phyloP scores from a whole-genome alignment of 257 asterid genomes.

The Petunia secreta region DNA sequence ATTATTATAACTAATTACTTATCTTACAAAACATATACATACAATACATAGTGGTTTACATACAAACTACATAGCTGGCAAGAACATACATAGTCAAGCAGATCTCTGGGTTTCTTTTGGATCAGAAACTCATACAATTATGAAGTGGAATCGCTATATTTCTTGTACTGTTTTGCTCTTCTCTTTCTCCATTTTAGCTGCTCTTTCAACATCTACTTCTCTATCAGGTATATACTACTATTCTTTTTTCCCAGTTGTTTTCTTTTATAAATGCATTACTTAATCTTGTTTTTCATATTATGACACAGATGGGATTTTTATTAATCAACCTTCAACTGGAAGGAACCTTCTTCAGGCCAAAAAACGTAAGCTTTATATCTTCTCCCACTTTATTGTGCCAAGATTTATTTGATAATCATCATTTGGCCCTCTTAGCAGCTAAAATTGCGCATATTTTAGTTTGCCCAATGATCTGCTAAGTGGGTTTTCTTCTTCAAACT shows the following conservation, averaged over 20 bases:
- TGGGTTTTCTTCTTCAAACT: background rate
- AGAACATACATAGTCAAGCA: background rate
- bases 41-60: background rate
- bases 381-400: background rate
- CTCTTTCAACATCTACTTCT: slow-evolving; percentile 50
- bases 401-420: background rate
- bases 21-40: background rate
- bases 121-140: slow-evolving; percentile 29
- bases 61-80: slow-evolving; percentile 15
- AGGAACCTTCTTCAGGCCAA: slow-evolving; percentile 75
- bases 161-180: slow-evolving; percentile 38
- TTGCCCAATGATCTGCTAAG: slow-evolving; percentile 2
- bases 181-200: slow-evolving; percentile 41
- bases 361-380: slow-evolving; percentile 50
- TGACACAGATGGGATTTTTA: slow-evolving; percentile 60
- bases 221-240: slow-evolving; percentile 51
- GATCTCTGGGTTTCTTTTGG: background rate
- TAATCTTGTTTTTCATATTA: background rate
- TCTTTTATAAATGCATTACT: slow-evolving; percentile 3
- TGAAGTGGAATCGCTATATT: slow-evolving; percentile 39
- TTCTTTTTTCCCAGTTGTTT: background rate
- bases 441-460: background rate
- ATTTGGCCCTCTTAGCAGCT: background rate
- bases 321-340: slow-evolving; percentile 48
- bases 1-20: background rate